These are phyloP conservation scores for Geosiphon pyriformis DNA, from an alignment of 192 early-diverging fungal species.

Conservation along the genomic window DNA sequence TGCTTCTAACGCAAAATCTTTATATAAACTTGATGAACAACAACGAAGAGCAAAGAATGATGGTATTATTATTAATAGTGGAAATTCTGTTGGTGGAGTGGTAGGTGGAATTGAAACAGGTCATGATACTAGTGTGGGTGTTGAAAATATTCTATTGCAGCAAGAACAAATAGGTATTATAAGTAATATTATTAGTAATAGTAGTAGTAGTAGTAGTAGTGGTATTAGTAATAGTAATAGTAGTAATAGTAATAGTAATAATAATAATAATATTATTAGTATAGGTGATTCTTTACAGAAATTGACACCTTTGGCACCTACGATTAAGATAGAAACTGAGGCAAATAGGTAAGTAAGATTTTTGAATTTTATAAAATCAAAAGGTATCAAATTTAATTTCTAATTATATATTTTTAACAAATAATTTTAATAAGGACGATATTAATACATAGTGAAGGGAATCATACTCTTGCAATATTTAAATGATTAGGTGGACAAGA, in stretches of 20 bases:
- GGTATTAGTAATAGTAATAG: not conserved
- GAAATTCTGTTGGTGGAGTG: not conserved
- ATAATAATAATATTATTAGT: not conserved
- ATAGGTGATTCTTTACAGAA: not conserved
- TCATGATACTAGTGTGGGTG: not conserved
- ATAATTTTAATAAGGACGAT: not conserved
- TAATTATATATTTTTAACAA: not conserved
- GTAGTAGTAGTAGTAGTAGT: not conserved
- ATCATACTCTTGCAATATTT: not conserved
- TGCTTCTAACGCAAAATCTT: constrained; percentile 35
- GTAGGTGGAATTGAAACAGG: not conserved
- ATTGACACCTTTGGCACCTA: not conserved
- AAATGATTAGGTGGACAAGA: too few relatives aligned
- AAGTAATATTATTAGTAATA: not conserved
- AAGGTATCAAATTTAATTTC: not conserved
- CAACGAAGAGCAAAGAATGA: not conserved
- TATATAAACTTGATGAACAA: constrained; percentile 7
- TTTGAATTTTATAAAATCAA: too few relatives aligned
- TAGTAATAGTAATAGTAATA: not conserved
- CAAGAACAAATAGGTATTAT: not conserved
- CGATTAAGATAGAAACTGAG: constrained; percentile 10
- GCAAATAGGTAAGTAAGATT: not conserved
- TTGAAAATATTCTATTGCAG: not conserved
- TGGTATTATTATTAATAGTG: not conserved
- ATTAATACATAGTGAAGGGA: not conserved